These are phyloP conservation scores for Sonneratia alba DNA, from an alignment of 345 rosid species.

Conservation along the genomic window DNA sequence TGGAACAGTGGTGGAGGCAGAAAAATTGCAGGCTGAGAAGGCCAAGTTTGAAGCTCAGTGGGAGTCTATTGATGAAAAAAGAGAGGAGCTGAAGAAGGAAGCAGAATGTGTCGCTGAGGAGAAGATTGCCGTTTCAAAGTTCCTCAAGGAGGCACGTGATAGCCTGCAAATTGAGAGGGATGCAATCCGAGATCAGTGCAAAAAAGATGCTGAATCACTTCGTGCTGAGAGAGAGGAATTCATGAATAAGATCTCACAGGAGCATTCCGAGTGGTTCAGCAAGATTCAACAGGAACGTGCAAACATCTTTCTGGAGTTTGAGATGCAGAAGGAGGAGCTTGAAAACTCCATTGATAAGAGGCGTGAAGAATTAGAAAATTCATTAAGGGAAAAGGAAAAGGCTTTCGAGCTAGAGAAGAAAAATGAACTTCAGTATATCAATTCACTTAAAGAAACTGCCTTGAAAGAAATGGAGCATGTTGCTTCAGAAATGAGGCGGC, in stretches of 20 bases:
- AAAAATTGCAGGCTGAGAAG: conserved; percentile 63
- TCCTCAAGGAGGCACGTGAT: conserved; percentile 74
- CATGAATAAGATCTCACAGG: conserved; percentile 65
- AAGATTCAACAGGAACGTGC: conserved; percentile 80
- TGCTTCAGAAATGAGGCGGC: conserved; percentile 59
- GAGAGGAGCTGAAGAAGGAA: conserved; percentile 62
- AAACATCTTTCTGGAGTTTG: conserved; percentile 68
- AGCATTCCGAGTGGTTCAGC: conserved; percentile 76
- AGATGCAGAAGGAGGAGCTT: conserved; percentile 72
- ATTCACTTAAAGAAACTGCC: conserved; percentile 50
- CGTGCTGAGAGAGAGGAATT: conserved; percentile 77
- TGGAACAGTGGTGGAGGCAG: conserved; percentile 71
- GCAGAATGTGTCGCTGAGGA: conserved; percentile 46
- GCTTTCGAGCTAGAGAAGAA: conserved; percentile 77
- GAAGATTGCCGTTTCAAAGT: conserved; percentile 52
- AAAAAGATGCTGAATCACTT: conserved; percentile 44
- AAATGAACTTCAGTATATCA: conserved; percentile 50
- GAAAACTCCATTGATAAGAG: conserved; percentile 63
- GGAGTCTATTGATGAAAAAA: conserved; percentile 90
- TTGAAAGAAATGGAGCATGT: conserved; percentile 64
- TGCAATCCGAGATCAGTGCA: conserved; percentile 56
- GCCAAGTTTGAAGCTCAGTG: conserved; percentile 83
- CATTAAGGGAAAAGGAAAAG: conserved; percentile 61
- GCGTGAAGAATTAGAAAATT: conserved; percentile 73
- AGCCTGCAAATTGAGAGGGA: conserved; percentile 63